Base-by-base conservation (phyloP, 2,329 filamentous ascomycete species). In the Neonectria sp. region DNA sequence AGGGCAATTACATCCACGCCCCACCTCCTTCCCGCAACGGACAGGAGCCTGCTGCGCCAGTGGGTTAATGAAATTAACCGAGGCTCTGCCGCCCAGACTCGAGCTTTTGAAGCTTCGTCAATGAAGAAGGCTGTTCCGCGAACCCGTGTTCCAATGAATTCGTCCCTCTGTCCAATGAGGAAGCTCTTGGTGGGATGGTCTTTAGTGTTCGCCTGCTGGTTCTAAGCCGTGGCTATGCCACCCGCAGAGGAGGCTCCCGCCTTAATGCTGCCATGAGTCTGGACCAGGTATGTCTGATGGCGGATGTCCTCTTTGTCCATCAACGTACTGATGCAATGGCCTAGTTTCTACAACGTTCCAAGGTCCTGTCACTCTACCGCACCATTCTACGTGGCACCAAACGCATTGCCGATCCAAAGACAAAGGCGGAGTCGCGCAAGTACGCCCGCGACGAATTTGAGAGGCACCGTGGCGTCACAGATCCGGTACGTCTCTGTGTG, bases 381-480 rank as follows among this genome's bases (percentile, higher is more conserved):
- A 83, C 80, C 21, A 86, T 91, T 61, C 76, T 91, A 37, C 86
- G 89, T 27, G 85, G 85, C 67, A 89, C 86, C 2, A 80, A 80
- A 37, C 81, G 79, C 63, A 90, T 92, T 63, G 61, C 71, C 17
- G 88, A 91, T 73, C 75, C 81, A 8, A 78, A 73, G 3, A 88
- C 87, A 6, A 86, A 84, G 56, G 79, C 80, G n/a, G 90, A 91
- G 76, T 89, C 88, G 7, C 81, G 85, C 63, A 81, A 79, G 60
- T 90, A 86, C 77, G 89, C 85, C 40, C 85, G 89, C 24, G 85
- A 86, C 65, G 90, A 92, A 75, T 90, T 91, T 75, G 87, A 90
- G 77, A 84, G 89, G 63, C 86, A 90, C 72, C 84, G 85, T 27
- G 71, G 79, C 60, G 87, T 91, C 53, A 86, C 84, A 1, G 89